Percentiles rank a stretch among this genome's conserved stretches.
Conservation (phyloP, 306 rosid species). For the Vigna radiata region DNA sequence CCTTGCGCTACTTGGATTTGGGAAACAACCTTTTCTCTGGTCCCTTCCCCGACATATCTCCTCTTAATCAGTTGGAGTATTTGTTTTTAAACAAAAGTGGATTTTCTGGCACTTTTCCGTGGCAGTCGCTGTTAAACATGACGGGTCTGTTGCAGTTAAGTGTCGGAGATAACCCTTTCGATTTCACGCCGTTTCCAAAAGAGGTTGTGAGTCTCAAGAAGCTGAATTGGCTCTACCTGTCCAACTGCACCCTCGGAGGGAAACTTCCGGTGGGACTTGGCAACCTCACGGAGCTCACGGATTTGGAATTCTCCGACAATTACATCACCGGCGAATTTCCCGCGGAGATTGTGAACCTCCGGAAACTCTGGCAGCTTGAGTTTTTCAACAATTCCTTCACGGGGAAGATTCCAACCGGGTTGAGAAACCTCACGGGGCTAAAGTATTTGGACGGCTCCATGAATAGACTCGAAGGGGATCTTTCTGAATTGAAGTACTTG, state of each 20-base stretch:
- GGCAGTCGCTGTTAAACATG: slow-evolving; percentile 67
- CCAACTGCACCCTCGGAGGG: slow-evolving; percentile 70
- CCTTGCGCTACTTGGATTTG: slow-evolving; percentile 65
- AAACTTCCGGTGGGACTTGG: slow-evolving; percentile 73
- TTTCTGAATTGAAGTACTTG: slow-evolving; percentile 59
- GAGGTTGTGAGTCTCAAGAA: slow-evolving; percentile 57
- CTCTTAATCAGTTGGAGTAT: slow-evolving; percentile 53
- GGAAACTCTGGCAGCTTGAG: slow-evolving; percentile 76
- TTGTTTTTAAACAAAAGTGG: slow-evolving; percentile 66
- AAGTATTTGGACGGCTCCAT: slow-evolving; percentile 65
- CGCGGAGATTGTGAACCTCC: slow-evolving; percentile 66
- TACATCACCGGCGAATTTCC: slow-evolving; percentile 72
- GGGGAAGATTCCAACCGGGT: slow-evolving; percentile 69
- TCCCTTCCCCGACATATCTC: slow-evolving; percentile 67
- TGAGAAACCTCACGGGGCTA: slow-evolving; percentile 63
- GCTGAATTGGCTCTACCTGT: slow-evolving; percentile 67
- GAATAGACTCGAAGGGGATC: slow-evolving; percentile 67
- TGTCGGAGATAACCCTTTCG: slow-evolving; percentile 78
- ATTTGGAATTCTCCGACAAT: slow-evolving; percentile 68
- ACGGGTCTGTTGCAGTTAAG: slow-evolving; percentile 62
- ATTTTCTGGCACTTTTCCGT: slow-evolving; percentile 76
- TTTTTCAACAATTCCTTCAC: slow-evolving; percentile 62
- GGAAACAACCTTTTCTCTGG: slow-evolving; percentile 72
- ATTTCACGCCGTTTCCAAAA: slow-evolving; percentile 56
- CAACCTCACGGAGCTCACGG: slow-evolving; percentile 60